phyloP scores from a whole-genome alignment of 139 green algal species.

The Chlamydomonas asymmetrica region DNA sequence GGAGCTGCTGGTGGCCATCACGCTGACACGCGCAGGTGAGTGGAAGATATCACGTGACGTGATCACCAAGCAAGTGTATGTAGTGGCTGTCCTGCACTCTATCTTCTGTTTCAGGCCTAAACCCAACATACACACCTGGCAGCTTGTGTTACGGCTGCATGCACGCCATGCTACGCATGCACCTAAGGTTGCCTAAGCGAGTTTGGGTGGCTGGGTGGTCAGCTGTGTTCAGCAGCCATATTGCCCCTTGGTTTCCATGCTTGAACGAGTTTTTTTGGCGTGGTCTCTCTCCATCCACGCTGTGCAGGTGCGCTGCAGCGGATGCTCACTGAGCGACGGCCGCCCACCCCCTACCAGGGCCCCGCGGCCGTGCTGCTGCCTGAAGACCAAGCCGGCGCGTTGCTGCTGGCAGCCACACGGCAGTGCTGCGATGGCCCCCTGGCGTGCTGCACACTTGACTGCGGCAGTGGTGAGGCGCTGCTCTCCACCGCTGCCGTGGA shows the following conservation, averaged over 20 bases:
- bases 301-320: constrained; percentile 5
- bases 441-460: constrained; percentile 37
- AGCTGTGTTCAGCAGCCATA: background rate
- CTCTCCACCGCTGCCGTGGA: background rate
- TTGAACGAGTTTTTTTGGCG: too few relatives aligned
- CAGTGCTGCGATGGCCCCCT: constrained; percentile 22
- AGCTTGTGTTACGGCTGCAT: too few relatives aligned
- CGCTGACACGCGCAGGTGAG: too few relatives aligned
- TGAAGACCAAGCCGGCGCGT: constrained; percentile 50
- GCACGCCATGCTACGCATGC: background rate
- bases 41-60: too few relatives aligned
- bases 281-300: background rate
- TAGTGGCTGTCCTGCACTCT: too few relatives aligned
- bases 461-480: constrained; percentile 32
- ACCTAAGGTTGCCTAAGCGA: background rate
- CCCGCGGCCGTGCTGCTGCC: constrained; percentile 61
- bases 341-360: constrained; percentile 38
- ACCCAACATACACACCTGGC: too few relatives aligned
- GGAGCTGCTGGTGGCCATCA: too few relatives aligned
- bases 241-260: too few relatives aligned
- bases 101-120: too few relatives aligned
- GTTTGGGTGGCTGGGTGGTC: background rate
- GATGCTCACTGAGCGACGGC: background rate
- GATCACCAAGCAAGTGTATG: too few relatives aligned
- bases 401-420: constrained; percentile 49